Evolutionary conservation across 1,284 basidiomycete genomes (phyloP).

Genomic region (Dichomitus squalens): DNA sequence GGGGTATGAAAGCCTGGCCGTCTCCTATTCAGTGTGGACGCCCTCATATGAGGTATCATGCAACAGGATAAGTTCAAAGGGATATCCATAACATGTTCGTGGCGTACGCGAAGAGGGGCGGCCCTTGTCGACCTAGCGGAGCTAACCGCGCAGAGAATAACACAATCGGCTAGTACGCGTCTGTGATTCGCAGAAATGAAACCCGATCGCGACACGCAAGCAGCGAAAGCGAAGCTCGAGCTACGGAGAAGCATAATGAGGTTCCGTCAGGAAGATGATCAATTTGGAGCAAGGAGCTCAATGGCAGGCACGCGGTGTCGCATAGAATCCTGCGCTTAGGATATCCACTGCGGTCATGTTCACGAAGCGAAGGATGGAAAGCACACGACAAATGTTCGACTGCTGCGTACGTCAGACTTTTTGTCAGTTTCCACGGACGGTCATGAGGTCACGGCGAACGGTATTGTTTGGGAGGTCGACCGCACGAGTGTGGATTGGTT

Average conservation of each 20-base stretch:
- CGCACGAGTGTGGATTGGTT: neutral
- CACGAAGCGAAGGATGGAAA: conserved; percentile 2
- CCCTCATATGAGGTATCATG: neutral
- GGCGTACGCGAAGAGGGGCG: neutral
- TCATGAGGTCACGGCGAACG: conserved; percentile 15
- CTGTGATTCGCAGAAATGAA: conserved; percentile 4
- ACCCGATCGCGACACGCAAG: conserved; percentile 6
- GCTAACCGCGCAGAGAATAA: neutral
- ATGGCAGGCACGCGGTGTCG: conserved; percentile 4
- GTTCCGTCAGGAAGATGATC: conserved; percentile 1
- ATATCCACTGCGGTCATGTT: neutral
- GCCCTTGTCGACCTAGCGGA: neutral
- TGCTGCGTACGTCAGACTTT: conserved; percentile 20
- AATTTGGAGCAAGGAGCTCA: neutral
- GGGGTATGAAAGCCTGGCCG: neutral
- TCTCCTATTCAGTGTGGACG: neutral
- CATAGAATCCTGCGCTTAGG: conserved; percentile 7
- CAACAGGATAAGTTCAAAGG: neutral
- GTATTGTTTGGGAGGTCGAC: conserved; percentile 4
- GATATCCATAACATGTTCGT: neutral
- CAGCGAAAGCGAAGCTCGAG: neutral
- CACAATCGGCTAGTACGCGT: conserved; percentile 9
- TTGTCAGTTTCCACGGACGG: conserved; percentile 17
- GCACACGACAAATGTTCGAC: conserved; percentile 16
- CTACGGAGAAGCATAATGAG: conserved; percentile 4